Conservation (phyloP, 1,139 yeast genomes). For the Blastobotrys raffinosifermentans region DNA sequence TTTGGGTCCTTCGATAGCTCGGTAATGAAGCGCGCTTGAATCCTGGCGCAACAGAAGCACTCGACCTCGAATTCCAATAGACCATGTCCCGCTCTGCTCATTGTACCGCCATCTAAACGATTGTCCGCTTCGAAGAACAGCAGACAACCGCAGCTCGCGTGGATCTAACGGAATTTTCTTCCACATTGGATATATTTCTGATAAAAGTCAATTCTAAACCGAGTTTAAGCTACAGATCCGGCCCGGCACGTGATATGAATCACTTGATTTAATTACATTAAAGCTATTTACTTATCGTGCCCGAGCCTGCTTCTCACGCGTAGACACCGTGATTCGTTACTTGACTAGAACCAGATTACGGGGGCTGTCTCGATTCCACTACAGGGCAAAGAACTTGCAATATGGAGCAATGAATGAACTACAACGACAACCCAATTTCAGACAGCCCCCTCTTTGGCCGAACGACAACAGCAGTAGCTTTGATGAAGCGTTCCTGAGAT, state of each 20-base stretch:
- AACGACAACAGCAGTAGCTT: too few species aligned
- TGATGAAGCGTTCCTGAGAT: neutral
- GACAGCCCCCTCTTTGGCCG: neutral
- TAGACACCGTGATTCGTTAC: too few species aligned
- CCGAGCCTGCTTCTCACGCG: neutral
- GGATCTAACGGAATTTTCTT: constrained; percentile 22
- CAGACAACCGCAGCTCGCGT: constrained; percentile 53
- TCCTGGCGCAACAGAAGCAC: constrained; percentile 33
- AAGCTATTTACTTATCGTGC: neutral
- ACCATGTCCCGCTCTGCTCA: constrained; percentile 26
- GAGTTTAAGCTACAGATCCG: too few species aligned
- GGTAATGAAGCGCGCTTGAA: constrained; percentile 27
- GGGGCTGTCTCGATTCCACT: constrained; percentile 2
- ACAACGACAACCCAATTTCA: neutral
- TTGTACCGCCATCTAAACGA: constrained; percentile 36
- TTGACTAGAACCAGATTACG: neutral
- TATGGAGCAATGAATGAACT: neutral
- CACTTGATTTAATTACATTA: too few species aligned
- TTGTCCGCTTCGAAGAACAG: constrained; percentile 84
- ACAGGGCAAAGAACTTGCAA: neutral
- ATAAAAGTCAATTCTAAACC: too few species aligned
- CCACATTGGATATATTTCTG: constrained; percentile 23
- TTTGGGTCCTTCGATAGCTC: constrained; percentile 21
- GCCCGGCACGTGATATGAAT: too few species aligned
- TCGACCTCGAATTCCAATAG: constrained; percentile 33